These are phyloP conservation scores for Naganishia randhawae DNA, from an alignment of 768 basidiomycete genomes.

Conservation along the genomic window DNA sequence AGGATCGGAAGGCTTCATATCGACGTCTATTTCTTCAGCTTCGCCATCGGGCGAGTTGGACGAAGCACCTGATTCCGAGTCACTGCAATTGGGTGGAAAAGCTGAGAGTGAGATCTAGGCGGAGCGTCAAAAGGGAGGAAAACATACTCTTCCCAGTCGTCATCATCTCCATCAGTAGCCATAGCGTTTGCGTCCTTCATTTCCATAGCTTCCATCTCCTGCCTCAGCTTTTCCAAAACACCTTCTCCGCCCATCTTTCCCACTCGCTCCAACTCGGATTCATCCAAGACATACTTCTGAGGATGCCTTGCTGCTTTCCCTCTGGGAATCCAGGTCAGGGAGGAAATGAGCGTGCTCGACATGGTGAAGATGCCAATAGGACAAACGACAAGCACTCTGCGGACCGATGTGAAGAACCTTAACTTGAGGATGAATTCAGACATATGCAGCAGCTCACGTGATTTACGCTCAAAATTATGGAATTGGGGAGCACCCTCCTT, in stretches of 20 bases:
- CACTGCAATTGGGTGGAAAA: slow-evolving; percentile 28
- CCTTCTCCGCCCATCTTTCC: slow-evolving; percentile 89
- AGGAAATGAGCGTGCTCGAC: slow-evolving; percentile 50
- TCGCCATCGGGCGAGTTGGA: slow-evolving; percentile 57
- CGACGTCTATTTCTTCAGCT: slow-evolving; percentile 53
- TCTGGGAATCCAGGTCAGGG: slow-evolving; percentile 64
- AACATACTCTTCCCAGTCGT: slow-evolving; percentile 86
- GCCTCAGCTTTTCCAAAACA: slow-evolving; percentile 73
- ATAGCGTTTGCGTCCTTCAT: slow-evolving; percentile 68
- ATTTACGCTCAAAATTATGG: background rate
- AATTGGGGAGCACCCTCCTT: slow-evolving; percentile 11
- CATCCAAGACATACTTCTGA: slow-evolving; percentile 81
- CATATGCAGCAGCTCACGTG: slow-evolving; percentile 14
- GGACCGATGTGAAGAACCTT: too few relatives aligned
- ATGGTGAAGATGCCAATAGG: slow-evolving; percentile 28
- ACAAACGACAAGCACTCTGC: background rate
- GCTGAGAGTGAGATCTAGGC: background rate
- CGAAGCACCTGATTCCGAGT: slow-evolving; percentile 51
- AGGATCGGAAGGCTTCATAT: slow-evolving; percentile 48
- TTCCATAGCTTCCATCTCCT: slow-evolving; percentile 67
- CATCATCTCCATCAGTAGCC: slow-evolving; percentile 63
- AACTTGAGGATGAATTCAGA: background rate
- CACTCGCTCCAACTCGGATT: slow-evolving; percentile 81
- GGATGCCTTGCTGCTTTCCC: slow-evolving; percentile 74
- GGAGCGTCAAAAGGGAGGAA: slow-evolving; percentile 19